Base-by-base conservation (phyloP, 2,329 filamentous ascomycete genomes). In the Beauveria scarabaeidicola region DNA sequence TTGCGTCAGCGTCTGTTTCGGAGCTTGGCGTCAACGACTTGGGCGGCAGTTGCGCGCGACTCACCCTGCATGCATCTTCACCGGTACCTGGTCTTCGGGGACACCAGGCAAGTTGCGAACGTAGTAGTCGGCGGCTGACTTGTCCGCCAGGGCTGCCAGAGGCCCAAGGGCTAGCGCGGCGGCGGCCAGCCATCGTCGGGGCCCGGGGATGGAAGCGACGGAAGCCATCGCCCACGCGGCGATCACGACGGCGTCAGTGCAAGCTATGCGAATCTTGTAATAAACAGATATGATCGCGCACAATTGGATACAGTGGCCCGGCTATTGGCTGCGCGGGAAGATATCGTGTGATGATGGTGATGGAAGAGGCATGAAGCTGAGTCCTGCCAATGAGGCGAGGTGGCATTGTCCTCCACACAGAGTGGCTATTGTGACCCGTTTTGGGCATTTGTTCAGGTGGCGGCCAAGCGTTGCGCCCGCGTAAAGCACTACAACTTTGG, bases 61-160 rank as follows among this genome's bases (percentile, higher is more conserved):
- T 78, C 78, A 96, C 91, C 94, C 94, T 77, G 94, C 93, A 81
- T 97, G 94, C 93, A 97, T 97, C 80, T 96, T 97, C 69, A 96
- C 76, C 62, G 91, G 75, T 41, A 90, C 86, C 21, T 84, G 66
- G 57, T 88, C 65, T 15, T 85, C 79, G 10, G 95, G 93, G 59
- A 89, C 85, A 36, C 95, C 94, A 6, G 94, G 94, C 21, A 99
- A 80, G 9, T 86, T 84, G 67, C 85, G 86, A 58, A 99, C 88
- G 75, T 88, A 97, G 74, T 97, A 99, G 73, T 99, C 92, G 36
- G 87, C 90, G 21, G 76, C 72, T 40, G 68, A 68, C 52, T 67
- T 65, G 29, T 66, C 64, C 23, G 64, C 69, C 23, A 66, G 56
- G 54, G 68, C 68, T 61, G 75, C 63, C 17, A 70, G 66, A 23